Percentiles rank a stretch among this genome's conserved stretches.
These are phyloP conservation scores for Hibiscus tridactylites DNA, from an alignment of 345 rosid genomes.

Conservation along the genomic window DNA sequence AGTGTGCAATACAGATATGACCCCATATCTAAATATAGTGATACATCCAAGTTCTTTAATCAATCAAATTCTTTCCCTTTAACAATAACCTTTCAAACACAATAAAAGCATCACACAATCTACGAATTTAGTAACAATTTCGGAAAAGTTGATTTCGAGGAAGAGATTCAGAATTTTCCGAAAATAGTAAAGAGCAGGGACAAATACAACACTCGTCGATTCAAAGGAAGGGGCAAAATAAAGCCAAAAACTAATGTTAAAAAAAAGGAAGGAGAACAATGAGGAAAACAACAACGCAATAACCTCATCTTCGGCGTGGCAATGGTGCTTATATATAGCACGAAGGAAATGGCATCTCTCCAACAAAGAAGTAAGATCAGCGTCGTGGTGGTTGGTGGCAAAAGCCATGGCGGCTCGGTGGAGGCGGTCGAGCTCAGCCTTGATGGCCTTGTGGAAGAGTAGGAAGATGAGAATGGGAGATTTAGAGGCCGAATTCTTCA, in stretches of 20 bases:
- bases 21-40: background rate
- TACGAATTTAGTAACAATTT: background rate
- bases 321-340: slow-evolving; percentile 58
- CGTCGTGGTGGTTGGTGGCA: slow-evolving; percentile 31
- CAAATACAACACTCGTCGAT: background rate
- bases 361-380: slow-evolving; percentile 38
- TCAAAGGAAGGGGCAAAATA: background rate
- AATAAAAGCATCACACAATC: background rate
- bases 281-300: slow-evolving; percentile 2
- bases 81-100: background rate
- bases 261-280: background rate
- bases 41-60: background rate
- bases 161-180: background rate
- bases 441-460: slow-evolving; percentile 63
- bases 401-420: slow-evolving; percentile 51
- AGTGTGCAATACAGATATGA: background rate
- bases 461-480: slow-evolving; percentile 64
- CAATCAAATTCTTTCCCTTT: background rate
- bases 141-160: background rate
- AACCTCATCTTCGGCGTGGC: slow-evolving; percentile 74
- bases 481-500: slow-evolving; percentile 29
- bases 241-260: background rate
- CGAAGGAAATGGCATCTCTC: slow-evolving; percentile 44
- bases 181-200: background rate
- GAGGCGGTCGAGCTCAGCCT: slow-evolving; percentile 56